Evolutionary conservation across 1,139 yeast species (phyloP).

Genomic region (Nadsonia starkeyi-henricii): DNA sequence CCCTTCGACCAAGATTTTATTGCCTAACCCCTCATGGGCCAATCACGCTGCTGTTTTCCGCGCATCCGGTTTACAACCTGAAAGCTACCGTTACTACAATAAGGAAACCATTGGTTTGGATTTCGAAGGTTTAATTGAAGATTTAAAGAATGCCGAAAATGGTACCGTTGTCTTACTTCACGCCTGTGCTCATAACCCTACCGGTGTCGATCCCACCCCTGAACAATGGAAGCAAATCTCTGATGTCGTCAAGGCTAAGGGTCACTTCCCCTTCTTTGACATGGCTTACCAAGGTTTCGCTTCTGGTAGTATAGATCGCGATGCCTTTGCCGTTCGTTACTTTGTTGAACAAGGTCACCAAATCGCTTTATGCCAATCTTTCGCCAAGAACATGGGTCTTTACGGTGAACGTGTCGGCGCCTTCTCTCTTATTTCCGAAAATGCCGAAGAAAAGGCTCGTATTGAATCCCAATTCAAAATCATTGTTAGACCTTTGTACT

Average conservation of each 20-base stretch:
- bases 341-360: conserved; percentile 32
- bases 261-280: conserved; percentile 66
- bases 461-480: conserved; percentile 69
- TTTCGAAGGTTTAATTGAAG: conserved; percentile 49
- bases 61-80: conserved; percentile 34
- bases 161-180: conserved; percentile 79
- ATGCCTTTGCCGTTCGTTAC: conserved; percentile 36
- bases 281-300: conserved; percentile 94
- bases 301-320: conserved; percentile 46
- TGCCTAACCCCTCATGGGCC: conserved; percentile 68
- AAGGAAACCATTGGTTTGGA: conserved; percentile 46
- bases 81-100: conserved; percentile 55
- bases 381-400: conserved; percentile 94
- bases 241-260: conserved; percentile 39
- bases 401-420: conserved; percentile 95
- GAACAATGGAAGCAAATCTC: conserved; percentile 71
- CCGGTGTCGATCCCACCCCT: conserved; percentile 76
- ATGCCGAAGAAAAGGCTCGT: conserved; percentile 21
- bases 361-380: conserved; percentile 70
- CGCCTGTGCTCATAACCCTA: conserved; percentile 95
- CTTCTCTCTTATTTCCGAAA: conserved; percentile 39
- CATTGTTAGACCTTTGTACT: conserved; percentile 74
- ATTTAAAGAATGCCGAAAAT: conserved; percentile 56
- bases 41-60: conserved; percentile 43
- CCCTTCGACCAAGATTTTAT: conserved; percentile 34